Evolutionary conservation across 2,329 filamentous ascomycete species (phyloP), one percentile per base, ranked within the genome.

Genomic region (Neonectria hederae): DNA sequence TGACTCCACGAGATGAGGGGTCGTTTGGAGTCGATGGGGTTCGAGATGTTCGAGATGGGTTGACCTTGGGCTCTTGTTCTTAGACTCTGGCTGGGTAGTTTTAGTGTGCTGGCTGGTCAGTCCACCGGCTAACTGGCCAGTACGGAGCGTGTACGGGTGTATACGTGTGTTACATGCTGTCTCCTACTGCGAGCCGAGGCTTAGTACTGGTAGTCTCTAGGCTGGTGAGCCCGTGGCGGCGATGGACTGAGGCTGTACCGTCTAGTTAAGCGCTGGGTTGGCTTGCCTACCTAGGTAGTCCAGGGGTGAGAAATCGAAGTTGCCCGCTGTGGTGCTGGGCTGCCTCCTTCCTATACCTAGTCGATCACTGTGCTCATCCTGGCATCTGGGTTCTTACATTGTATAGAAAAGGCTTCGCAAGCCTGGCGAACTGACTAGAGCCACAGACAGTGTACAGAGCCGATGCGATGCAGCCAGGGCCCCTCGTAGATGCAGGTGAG

Each of bases 401-500:
- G n/a, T n/a, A n/a, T n/a, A n/a, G n/a, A 26, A 26, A 7, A 7
- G 24, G 24, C 24, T 26, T 26, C 24, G 24, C 24, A n/a, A n/a
- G n/a, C n/a, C n/a, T n/a, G n/a, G n/a, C n/a, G n/a, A n/a, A n/a
- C n/a, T n/a, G n/a, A 26, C 24, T 3, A 21, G 14, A 21, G 19
- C 10, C 40, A 43, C n/a, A 22, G 24, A 26, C 4, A 7, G 24
- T 26, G 35, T 35, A 43, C 17, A 46, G n/a, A n/a, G n/a, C n/a
- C n/a, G n/a, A n/a, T n/a, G n/a, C n/a, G 28, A 28, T 28, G 28
- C 28, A 28, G 8, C 28, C 28, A 28, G 28, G 28, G 28, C 28
- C 28, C 28, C 28, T 28, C 28, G 28, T 28, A 28, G 54, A 62
- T 62, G 59, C 59, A 57, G 46, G 59, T 62, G 59, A 62, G 59